Conservation (phyloP, 441 rosid genomes). For the Adansonia grandidieri region DNA sequence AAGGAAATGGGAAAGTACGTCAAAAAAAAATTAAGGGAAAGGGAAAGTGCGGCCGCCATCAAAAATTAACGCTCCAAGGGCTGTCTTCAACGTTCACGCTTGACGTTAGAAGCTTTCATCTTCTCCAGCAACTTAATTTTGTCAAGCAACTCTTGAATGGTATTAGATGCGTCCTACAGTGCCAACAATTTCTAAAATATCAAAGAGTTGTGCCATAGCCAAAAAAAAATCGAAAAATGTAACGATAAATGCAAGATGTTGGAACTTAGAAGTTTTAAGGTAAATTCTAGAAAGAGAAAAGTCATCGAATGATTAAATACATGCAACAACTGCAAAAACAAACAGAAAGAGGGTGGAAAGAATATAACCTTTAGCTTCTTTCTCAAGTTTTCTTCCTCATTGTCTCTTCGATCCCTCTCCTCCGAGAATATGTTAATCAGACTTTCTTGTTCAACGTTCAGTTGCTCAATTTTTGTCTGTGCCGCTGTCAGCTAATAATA, state of each 20-base stretch:
- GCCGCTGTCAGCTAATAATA: slow-evolving; percentile 52
- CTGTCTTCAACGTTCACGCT: slow-evolving; percentile 18
- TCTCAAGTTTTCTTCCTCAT: slow-evolving; percentile 67
- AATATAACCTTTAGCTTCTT: slow-evolving; percentile 57
- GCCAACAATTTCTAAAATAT: neutral
- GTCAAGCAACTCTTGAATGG: slow-evolving; percentile 52
- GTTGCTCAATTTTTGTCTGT: slow-evolving; percentile 50
- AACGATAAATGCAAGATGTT: too few relatives aligned
- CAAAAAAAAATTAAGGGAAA: neutral
- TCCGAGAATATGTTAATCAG: slow-evolving; percentile 67
- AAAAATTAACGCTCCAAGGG: neutral
- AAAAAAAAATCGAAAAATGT: too few relatives aligned
- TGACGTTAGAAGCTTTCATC: slow-evolving; percentile 36
- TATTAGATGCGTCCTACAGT: slow-evolving; percentile 58
- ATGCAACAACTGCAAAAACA: neutral
- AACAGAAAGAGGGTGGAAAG: too few relatives aligned
- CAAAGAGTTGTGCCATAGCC: too few relatives aligned
- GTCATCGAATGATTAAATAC: neutral
- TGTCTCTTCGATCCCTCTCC: slow-evolving; percentile 72
- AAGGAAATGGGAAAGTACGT: neutral
- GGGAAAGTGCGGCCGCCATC: neutral
- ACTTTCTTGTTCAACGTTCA: slow-evolving; percentile 70
- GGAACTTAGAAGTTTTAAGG: neutral
- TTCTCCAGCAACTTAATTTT: slow-evolving; percentile 56
- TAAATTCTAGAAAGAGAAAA: neutral